These are phyloP conservation scores for Tetrahymena malaccensis DNA, from an alignment of 73 alveolate genomes.

Conservation along the genomic window DNA sequence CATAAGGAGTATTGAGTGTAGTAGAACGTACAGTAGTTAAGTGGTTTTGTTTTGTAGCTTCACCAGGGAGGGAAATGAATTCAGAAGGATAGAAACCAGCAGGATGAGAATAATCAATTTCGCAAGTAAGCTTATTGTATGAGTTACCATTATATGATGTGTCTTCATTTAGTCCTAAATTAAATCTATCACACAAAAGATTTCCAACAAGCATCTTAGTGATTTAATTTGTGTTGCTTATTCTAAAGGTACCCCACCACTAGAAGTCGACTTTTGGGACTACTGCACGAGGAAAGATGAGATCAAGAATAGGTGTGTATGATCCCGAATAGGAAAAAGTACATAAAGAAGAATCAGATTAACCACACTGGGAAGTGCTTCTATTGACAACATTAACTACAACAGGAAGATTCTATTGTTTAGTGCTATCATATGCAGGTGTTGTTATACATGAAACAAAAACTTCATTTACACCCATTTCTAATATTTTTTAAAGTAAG, in stretches of 20 bases:
- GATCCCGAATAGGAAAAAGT: not conserved
- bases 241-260: slow-evolving; percentile 32
- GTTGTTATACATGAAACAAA: slow-evolving; percentile 26
- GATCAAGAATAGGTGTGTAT: slow-evolving; percentile 5
- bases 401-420: not conserved
- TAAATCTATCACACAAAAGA: not conserved
- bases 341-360: not conserved
- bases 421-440: slow-evolving; percentile 16
- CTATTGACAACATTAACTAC: slow-evolving; percentile 5
- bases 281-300: slow-evolving; percentile 10
- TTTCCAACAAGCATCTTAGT: not conserved
- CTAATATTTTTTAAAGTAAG: not conserved
- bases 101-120: not conserved
- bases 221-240: not conserved
- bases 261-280: not conserved
- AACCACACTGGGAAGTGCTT: slow-evolving; percentile 5
- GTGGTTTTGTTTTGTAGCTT: not conserved
- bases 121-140: not conserved
- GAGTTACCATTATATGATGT: not conserved
- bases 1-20: not conserved
- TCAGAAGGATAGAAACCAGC: not conserved
- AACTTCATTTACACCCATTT: slow-evolving; percentile 28
- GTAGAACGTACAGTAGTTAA: not conserved
- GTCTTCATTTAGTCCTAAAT: not conserved
- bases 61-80: not conserved